Evolutionary conservation across 768 basidiomycete species (phyloP), one percentile per base, ranked within the genome.

Genomic region (Rhizopogon salebrosus): DNA sequence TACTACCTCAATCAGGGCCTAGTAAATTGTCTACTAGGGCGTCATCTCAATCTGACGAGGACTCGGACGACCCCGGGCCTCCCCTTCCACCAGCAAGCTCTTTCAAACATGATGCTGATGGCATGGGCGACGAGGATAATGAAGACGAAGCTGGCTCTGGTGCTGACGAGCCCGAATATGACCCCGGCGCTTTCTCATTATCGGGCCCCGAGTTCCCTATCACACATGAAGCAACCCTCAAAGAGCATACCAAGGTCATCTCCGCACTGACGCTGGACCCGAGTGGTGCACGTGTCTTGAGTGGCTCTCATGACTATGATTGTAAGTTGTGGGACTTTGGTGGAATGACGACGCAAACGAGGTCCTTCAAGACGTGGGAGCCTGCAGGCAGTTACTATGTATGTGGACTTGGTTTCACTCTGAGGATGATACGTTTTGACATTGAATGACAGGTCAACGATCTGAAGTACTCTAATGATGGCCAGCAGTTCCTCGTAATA

Each of bases 291-390:
- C 84, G 97, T 34, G 72, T 99, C 27, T 71, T 91, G 16, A 89
- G 92, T 8, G 97, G 97, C 14, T 92, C 92, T 18, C 88, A 98
- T 72, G 97, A 99, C 68, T 98, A 98, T 65, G 97, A 99, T 70
- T 86, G 89, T 70, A 98, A 98, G 72, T 70, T 99, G 50, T 99
- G 95, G 95, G 97, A 99, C 70, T 98, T 98, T 70, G 95, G 95
- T 60, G 97, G 97, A 14, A 99, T 99, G 97, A 89, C 91, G 64
- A 74, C 78, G 56, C 74, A 84, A 57, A 85, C 87, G 70, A 92
- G 92, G 70, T 95, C 97, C 14, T 98, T 99, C 81, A 90, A 95
- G 73, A 90, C 83, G 59, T 98, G 90, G 84, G 97, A 99, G 66
- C 90, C 94, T 56, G 85, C 89, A 54, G 93, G 91, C 57, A 91